These are phyloP conservation scores for Panicum virgatum DNA, from an alignment of 202 grass and related monocot genomes.

Conservation along the genomic window DNA sequence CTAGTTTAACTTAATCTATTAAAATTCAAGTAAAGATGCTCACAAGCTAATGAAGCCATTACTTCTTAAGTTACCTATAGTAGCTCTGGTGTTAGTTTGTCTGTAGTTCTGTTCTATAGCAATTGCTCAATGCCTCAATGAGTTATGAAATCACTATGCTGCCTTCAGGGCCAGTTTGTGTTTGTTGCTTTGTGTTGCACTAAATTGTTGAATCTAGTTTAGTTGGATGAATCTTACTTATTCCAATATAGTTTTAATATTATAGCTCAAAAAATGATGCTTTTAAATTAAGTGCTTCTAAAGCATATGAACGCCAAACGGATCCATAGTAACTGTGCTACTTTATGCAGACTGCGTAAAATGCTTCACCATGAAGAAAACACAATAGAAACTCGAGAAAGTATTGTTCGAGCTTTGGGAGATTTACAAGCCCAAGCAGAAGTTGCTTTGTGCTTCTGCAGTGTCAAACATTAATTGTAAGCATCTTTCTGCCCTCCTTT, in stretches of 20 bases:
- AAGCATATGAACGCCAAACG: not conserved
- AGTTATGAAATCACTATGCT: conserved; percentile 1
- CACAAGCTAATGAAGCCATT: not conserved
- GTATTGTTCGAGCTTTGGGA: conserved; percentile 69
- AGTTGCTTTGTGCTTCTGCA: conserved; percentile 84
- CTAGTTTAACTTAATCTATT: conserved; percentile 13
- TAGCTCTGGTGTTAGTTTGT: not conserved
- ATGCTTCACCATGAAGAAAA: conserved; percentile 61
- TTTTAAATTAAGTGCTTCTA: conserved; percentile 1
- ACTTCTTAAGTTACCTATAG: not conserved
- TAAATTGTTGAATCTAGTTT: not conserved
- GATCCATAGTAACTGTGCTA: conserved; percentile 12
- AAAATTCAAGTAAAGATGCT: conserved; percentile 15
- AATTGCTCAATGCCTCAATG: not conserved
- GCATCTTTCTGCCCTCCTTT: not conserved
- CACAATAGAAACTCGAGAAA: conserved; percentile 45
- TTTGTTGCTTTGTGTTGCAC: no score
- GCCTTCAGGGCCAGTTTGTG: not conserved
- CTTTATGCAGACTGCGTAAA: conserved; percentile 65
- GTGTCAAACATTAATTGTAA: conserved; percentile 74
- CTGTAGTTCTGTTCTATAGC: not conserved
- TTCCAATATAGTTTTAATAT: not conserved
- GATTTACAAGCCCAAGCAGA: conserved; percentile 90
- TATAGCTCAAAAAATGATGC: not conserved
- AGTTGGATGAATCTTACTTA: not conserved